Conservation (phyloP, 2,329 filamentous ascomycete species). For the Ceratocystis ficicola region DNA sequence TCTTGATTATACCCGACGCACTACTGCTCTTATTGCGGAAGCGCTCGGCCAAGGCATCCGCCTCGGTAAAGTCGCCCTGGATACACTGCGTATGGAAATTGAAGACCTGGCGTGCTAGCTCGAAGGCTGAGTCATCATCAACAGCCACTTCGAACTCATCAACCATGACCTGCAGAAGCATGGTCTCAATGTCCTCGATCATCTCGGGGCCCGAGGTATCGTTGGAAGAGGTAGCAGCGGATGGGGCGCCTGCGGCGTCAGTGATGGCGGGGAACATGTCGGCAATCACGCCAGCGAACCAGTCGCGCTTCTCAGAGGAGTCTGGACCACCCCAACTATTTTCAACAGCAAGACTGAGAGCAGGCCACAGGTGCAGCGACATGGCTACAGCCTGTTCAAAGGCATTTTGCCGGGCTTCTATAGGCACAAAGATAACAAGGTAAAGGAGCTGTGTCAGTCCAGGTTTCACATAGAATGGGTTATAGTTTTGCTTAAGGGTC, state of each 20-base stretch:
- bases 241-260: slow-evolving; percentile 27
- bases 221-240: slow-evolving; percentile 26
- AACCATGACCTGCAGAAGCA: slow-evolving; percentile 79
- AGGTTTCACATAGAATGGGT: neutral
- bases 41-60: slow-evolving; percentile 50
- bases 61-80: slow-evolving; percentile 52
- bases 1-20: slow-evolving; percentile 35
- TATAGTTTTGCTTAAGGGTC: slow-evolving; percentile 1
- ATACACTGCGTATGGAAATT: slow-evolving; percentile 51
- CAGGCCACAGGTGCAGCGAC: slow-evolving; percentile 74
- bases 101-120: slow-evolving; percentile 62
- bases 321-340: slow-evolving; percentile 81
- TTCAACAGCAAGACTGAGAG: slow-evolving; percentile 73
- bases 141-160: slow-evolving; percentile 92
- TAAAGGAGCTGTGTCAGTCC: slow-evolving; percentile 20
- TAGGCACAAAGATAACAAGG: neutral
- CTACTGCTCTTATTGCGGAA: slow-evolving; percentile 52
- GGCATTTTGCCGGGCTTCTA: slow-evolving; percentile 46
- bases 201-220: slow-evolving; percentile 34
- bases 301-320: slow-evolving; percentile 80
- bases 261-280: slow-evolving; percentile 65
- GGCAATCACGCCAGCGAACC: slow-evolving; percentile 79
- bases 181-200: slow-evolving; percentile 65
- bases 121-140: slow-evolving; percentile 73
- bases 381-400: slow-evolving; percentile 85